These are phyloP conservation scores for Mycena maculata DNA, from an alignment of 768 basidiomycete species.

Conservation along the genomic window DNA sequence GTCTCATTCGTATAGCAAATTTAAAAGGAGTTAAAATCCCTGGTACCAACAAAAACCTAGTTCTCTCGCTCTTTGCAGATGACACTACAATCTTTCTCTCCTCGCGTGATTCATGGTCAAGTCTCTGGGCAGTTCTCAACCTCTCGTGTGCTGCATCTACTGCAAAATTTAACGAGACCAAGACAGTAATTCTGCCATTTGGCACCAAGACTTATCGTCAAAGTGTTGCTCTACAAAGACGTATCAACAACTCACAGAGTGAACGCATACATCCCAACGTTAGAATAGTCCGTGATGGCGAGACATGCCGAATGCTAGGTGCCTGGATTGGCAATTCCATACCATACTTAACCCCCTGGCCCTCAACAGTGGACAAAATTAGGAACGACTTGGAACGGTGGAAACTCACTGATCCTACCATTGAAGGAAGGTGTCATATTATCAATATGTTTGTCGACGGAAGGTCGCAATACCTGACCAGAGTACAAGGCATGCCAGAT, in stretches of 20 bases:
- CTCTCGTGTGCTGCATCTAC: constrained; percentile 53
- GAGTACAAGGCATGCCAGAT: constrained; percentile 43
- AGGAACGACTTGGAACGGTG: not conserved
- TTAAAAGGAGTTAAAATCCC: constrained; percentile 42
- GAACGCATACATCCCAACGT: not conserved
- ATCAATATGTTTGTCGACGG: constrained; percentile 36
- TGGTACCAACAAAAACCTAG: constrained; percentile 36
- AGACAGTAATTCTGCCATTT: constrained; percentile 54
- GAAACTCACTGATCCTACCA: constrained; percentile 14
- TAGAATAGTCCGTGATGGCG: constrained; percentile 7
- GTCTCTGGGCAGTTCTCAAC: constrained; percentile 42
- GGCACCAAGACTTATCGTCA: constrained; percentile 38
- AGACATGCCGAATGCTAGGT: constrained; percentile 7
- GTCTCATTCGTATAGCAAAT: constrained; percentile 41
- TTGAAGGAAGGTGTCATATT: constrained; percentile 33
- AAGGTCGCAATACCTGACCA: constrained; percentile 40
- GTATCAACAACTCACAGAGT: not conserved
- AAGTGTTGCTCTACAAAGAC: constrained; percentile 11
- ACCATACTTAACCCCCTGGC: constrained; percentile 13
- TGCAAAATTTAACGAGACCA: constrained; percentile 54
- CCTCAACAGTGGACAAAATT: constrained; percentile 10
- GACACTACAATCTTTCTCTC: constrained; percentile 53
- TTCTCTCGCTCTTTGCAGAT: constrained; percentile 53
- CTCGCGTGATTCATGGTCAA: constrained; percentile 40
- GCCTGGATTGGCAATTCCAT: constrained; percentile 14